A percentile compares a stretch with the other conserved stretches of the same genome.
Evolutionary conservation across 371 early-diverging fungal genomes (phyloP).

Genomic region (Capillidium heterosporum): DNA sequence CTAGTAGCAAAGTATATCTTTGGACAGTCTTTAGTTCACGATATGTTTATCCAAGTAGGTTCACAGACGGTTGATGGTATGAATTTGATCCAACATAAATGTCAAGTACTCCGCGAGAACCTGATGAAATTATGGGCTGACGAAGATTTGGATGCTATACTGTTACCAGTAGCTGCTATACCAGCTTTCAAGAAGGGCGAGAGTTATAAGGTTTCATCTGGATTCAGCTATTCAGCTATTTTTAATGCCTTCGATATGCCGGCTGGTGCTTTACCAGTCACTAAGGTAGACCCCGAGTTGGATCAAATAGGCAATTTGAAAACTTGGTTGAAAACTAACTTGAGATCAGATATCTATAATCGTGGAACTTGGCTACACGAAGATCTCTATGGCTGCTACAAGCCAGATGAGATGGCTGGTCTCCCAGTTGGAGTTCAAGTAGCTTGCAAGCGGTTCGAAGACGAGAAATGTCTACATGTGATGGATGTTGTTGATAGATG

Average conservation of each 20-base stretch:
- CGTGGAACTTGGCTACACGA: neutral
- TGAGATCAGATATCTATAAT: neutral
- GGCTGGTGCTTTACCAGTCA: constrained; percentile 3
- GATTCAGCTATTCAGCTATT: neutral
- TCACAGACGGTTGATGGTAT: neutral
- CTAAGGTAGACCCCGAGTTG: neutral
- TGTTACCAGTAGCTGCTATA: neutral
- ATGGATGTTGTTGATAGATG: constrained; percentile 1
- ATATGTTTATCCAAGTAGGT: neutral
- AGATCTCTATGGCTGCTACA: neutral
- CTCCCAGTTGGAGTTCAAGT: constrained; percentile 4
- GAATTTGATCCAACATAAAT: neutral
- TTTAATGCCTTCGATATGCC: neutral
- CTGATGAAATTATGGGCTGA: too few species aligned
- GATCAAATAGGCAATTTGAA: neutral
- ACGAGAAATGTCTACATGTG: neutral
- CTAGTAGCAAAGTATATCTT: neutral
- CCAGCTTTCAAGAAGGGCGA: neutral
- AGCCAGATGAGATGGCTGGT: neutral
- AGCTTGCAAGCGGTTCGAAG: neutral
- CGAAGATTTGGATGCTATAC: neutral
- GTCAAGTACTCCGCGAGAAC: neutral
- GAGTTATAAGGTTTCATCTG: neutral
- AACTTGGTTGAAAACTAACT: neutral
- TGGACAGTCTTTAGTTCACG: neutral